Conservation (phyloP, 129 eudicot species). For the Daucus carota region DNA sequence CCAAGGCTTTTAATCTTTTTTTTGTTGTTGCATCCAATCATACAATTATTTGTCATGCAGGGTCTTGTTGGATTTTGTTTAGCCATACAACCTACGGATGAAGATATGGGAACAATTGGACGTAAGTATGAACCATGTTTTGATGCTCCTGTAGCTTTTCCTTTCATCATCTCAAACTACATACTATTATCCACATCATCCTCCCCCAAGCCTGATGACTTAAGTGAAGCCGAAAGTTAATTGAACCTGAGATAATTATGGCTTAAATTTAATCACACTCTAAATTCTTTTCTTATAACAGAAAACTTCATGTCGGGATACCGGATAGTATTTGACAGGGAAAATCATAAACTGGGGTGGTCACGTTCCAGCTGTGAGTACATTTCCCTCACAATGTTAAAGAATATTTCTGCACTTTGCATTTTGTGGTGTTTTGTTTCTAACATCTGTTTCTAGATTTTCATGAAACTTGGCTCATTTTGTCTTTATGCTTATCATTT, state of each 20-base stretch:
- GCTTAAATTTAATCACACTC: not conserved
- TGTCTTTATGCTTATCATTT: not conserved
- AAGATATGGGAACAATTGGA: conserved; percentile 67
- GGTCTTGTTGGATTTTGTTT: conserved; percentile 83
- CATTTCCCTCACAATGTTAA: conserved; percentile 10
- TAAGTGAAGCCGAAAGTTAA: not conserved
- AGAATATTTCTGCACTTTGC: not conserved
- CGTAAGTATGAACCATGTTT: conserved; percentile 42
- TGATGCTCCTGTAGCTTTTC: not conserved
- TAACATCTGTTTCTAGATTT: not conserved
- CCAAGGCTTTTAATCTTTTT: not conserved
- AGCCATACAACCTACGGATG: conserved; percentile 55
- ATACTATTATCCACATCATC: not conserved
- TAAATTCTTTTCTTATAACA: conserved; percentile 23
- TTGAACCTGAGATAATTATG: no score
- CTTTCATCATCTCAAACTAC: not conserved
- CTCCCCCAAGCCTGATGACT: not conserved
- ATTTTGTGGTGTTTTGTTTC: not conserved
- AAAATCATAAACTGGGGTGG: conserved; percentile 85
- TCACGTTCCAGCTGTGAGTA: conserved; percentile 86
- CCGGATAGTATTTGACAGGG: conserved; percentile 86
- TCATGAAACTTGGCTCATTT: not conserved
- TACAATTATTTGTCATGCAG: conserved; percentile 31
- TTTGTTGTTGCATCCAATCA: no score
- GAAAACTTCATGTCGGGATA: conserved; percentile 98